phyloP scores from a whole-genome alignment of 257 asterid species.

The Echium plantagineum region DNA sequence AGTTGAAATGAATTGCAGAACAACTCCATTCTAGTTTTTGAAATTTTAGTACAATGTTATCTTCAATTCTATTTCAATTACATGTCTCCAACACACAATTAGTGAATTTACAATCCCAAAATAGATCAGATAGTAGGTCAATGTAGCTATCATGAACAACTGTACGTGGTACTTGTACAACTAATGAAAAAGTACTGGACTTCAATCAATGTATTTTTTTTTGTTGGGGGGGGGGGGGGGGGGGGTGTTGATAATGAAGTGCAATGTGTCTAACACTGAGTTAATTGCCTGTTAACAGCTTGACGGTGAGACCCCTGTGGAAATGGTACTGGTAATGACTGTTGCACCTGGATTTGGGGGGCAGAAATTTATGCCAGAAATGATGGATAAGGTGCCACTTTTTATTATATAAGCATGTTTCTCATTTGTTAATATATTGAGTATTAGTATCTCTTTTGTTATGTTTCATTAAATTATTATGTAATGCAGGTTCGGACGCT shows the following conservation, averaged over 20 bases:
- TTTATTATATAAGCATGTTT: not conserved
- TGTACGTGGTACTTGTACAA: too few species aligned
- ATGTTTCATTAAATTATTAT: not conserved
- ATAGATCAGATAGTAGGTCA: too few species aligned
- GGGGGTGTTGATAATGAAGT: not conserved
- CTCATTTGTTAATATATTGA: not conserved
- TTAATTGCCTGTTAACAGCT: conserved; percentile 29
- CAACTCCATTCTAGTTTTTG: too few species aligned
- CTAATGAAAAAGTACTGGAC: not conserved
- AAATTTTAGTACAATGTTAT: too few species aligned
- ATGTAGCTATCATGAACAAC: not conserved
- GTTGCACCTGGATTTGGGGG: conserved; percentile 99
- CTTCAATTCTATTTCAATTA: too few species aligned
- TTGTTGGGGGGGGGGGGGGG: too few species aligned
- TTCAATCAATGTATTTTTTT: too few species aligned
- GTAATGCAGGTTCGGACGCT: conserved; percentile 47
- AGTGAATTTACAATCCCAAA: not conserved
- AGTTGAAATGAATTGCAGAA: too few species aligned
- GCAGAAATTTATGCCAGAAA: conserved; percentile 91
- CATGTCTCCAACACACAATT: too few species aligned
- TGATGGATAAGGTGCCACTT: conserved; percentile 71
- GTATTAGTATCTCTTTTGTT: not conserved
- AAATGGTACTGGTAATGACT: conserved; percentile 92
- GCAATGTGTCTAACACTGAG: not conserved
- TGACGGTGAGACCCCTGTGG: conserved; percentile 55